Evolutionary conservation across 345 rosid species (phyloP), one percentile per base, ranked within the genome.

Genomic region (Eucalyptus lansdowneana): DNA sequence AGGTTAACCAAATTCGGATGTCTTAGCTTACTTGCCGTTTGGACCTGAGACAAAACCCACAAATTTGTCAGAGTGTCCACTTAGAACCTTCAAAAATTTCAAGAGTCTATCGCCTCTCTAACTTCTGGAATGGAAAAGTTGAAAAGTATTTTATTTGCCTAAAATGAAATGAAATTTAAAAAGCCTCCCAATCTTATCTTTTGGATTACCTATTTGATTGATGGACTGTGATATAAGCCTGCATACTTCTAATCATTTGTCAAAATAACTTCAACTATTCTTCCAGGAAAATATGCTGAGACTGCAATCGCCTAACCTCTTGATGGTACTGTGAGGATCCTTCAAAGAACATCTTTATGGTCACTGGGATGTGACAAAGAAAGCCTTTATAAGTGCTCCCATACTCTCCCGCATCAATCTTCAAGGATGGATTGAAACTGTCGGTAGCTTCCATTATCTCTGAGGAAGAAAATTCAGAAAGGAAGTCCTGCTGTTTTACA

Each of bases 1-100:
- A 96, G 95, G 31, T 95, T 95, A 65, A 95, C 94, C 87, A 97
- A 92, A 95, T 96, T 95, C 16, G 97, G 98, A 93, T 97, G 99
- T 90, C 99, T 94, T 89, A 93, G 90, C 92, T 95, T 96, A 92
- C 97, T 95, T 90, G 96, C 90, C 87, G 94, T 92, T 87, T 93
- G 94, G 87, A 95, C 96, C 98, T 97, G 94, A 42, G 51, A 88
- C n/a, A 87, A 51, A 54, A 87, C 31, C 86, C 62, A 72, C 24
- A 44, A 50, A 34, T 67, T 47, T 49, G 37, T 53, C 34, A 56
- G 72, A 87, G 25, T 31, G n/a, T 62, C 7, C 80, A 34, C 80
- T 69, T 34, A 34, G 24, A 40, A 34, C 80, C 44, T 69, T 17
- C 24, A 69, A 69, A 34, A 34, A 16, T 16, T 69, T 69, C 80